phyloP scores from a whole-genome alignment of 768 basidiomycete genomes.

The Hypsizygus marmoreus region DNA sequence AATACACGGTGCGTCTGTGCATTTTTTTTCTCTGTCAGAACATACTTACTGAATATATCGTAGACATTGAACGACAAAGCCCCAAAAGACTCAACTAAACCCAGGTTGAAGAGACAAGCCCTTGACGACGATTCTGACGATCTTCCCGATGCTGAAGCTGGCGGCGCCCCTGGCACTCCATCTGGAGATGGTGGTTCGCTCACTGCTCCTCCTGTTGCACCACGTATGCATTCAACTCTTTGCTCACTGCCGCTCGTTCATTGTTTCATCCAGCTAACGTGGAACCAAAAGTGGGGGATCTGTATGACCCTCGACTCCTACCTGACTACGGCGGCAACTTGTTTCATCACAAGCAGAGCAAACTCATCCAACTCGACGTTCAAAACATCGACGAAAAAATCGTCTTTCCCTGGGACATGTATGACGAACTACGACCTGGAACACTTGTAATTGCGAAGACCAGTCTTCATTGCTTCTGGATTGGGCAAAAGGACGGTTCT shows the following conservation, averaged over 20 bases:
- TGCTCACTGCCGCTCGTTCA: no score
- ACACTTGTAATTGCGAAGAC: slow-evolving; percentile 56
- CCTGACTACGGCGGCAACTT: slow-evolving; percentile 41
- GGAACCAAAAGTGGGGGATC: not conserved
- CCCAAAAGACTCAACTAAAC: not conserved
- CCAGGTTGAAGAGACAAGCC: not conserved
- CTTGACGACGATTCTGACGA: not conserved
- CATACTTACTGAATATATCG: not conserved
- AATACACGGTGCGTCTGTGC: not conserved
- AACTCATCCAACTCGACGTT: slow-evolving; percentile 14
- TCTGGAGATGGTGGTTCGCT: no score
- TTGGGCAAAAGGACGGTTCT: not conserved
- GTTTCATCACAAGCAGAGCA: slow-evolving; percentile 58
- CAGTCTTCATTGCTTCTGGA: not conserved
- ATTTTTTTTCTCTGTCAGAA: not conserved
- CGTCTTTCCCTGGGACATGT: slow-evolving; percentile 13
- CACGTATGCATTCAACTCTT: no score
- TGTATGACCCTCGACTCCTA: slow-evolving; percentile 28
- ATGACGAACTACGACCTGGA: slow-evolving; percentile 21
- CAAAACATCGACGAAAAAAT: slow-evolving; percentile 9
- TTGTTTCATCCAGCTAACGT: no score
- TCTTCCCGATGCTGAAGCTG: no score
- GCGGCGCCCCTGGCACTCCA: no score
- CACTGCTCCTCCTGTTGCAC: no score
- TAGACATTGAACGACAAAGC: not conserved